Conservation (phyloP, 805 yeast species). For the Clavispora asparagi region DNA sequence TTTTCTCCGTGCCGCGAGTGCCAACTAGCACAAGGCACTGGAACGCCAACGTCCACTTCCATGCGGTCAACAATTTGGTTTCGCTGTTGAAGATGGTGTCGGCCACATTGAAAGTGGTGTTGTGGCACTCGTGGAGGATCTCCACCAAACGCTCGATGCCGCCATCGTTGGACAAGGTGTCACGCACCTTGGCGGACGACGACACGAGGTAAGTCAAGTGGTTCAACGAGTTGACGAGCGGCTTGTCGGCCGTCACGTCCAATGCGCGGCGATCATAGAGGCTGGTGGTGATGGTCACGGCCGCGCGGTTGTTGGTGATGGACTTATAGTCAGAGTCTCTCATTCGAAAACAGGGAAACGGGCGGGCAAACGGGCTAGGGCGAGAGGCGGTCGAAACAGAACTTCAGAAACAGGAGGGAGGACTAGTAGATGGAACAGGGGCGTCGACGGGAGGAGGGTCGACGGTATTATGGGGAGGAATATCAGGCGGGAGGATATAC, state of each 20-base stretch:
- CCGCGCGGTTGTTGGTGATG: slow-evolving; percentile 76
- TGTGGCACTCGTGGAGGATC: slow-evolving; percentile 76
- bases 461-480: background rate
- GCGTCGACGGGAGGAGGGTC: background rate
- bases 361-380: background rate
- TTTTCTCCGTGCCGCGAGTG: slow-evolving; percentile 85
- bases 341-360: slow-evolving; percentile 25
- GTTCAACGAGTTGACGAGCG: slow-evolving; percentile 85
- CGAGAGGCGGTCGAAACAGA: background rate
- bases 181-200: slow-evolving; percentile 83
- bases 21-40: slow-evolving; percentile 91
- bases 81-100: slow-evolving; percentile 34
- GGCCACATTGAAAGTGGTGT: slow-evolving; percentile 23
- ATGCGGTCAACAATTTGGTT: slow-evolving; percentile 60
- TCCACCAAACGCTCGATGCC: slow-evolving; percentile 85
- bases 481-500: background rate
- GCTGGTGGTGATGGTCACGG: slow-evolving; percentile 84
- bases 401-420: background rate
- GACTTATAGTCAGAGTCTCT: slow-evolving; percentile 86
- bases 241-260: slow-evolving; percentile 84
- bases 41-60: slow-evolving; percentile 96
- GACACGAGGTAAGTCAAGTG: slow-evolving; percentile 85
- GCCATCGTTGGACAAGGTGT: slow-evolving; percentile 83
- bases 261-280: slow-evolving; percentile 89
- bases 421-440: background rate